phyloP scores from a whole-genome alignment of 2,329 filamentous ascomycete species.

The Leptographium procerum region DNA sequence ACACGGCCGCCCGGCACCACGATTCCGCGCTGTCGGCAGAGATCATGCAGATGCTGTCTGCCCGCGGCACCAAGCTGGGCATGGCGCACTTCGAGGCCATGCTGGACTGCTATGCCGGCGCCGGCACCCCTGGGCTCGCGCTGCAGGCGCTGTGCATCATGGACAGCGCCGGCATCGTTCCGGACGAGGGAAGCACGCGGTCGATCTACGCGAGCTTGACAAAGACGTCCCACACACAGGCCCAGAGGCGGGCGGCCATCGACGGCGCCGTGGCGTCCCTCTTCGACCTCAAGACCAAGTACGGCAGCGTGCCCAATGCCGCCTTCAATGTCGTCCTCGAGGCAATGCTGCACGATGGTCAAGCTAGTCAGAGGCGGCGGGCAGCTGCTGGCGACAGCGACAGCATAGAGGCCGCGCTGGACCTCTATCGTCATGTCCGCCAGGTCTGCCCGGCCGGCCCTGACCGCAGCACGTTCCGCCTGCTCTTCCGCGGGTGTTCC shows the following conservation, averaged over 20 bases:
- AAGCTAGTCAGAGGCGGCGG: background rate
- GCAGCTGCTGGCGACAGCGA: background rate
- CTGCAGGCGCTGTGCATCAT: conserved; percentile 65
- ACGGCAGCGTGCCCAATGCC: conserved; percentile 22
- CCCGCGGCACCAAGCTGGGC: conserved; percentile 44
- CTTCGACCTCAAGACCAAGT: conserved; percentile 31
- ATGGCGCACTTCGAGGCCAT: conserved; percentile 71
- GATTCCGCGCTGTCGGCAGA: conserved; percentile 59
- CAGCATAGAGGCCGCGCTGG: conserved; percentile 16
- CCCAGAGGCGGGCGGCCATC: conserved; percentile 14
- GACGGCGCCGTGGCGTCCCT: conserved; percentile 43
- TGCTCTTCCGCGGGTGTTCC: conserved; percentile 21
- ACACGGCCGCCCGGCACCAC: conserved; percentile 56
- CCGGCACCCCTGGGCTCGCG: conserved; percentile 50
- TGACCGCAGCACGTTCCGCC: conserved; percentile 23
- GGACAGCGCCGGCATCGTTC: conserved; percentile 47
- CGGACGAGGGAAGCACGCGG: conserved; percentile 49
- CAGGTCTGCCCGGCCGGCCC: conserved; percentile 23
- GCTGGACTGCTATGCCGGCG: conserved; percentile 54
- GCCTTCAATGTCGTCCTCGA: conserved; percentile 31
- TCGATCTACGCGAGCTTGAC: conserved; percentile 46
- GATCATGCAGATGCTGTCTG: conserved; percentile 54
- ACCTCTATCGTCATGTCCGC: conserved; percentile 25
- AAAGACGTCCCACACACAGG: background rate
- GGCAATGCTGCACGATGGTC: conserved; percentile 14